Evolutionary conservation across 495 filamentous ascomycete genomes (phyloP).

Genomic region (Penicillium roqueforti): DNA sequence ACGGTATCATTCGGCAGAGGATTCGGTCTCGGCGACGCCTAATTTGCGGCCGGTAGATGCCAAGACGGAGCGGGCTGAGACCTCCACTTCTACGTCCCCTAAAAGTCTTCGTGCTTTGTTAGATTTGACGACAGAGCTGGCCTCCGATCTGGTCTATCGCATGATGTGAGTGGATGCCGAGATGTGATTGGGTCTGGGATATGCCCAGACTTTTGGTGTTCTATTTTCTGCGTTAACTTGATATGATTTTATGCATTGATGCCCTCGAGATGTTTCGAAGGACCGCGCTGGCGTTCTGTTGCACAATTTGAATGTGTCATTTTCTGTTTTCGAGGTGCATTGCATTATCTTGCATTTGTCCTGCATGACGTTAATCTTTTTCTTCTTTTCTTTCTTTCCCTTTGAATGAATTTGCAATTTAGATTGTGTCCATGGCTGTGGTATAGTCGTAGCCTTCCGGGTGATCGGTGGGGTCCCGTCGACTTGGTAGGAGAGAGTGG

Average conservation of each 20-base stretch:
- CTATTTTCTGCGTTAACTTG: slow-evolving; percentile 1
- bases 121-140: slow-evolving; percentile 41
- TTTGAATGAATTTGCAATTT: not conserved
- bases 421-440: not conserved
- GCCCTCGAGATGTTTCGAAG: not conserved
- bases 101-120: slow-evolving; percentile 35
- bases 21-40: slow-evolving; percentile 26
- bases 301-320: slow-evolving; percentile 10
- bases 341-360: slow-evolving; percentile 12
- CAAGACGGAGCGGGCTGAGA: slow-evolving; percentile 15
- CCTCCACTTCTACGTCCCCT: slow-evolving; percentile 22
- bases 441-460: not conserved
- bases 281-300: slow-evolving; percentile 3
- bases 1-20: slow-evolving; percentile 32
- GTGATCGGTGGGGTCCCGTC: not conserved
- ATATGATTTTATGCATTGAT: slow-evolving; percentile 6
- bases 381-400: not conserved
- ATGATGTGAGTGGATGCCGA: slow-evolving; percentile 31
- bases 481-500: no score
- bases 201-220: slow-evolving; percentile 3
- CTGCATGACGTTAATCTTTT: not conserved
- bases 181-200: slow-evolving; percentile 12
- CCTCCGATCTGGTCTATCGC: slow-evolving; percentile 46
- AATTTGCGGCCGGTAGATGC: slow-evolving; percentile 18
- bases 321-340: slow-evolving; percentile 6